These are phyloP conservation scores for Cucumis cinereus DNA, from an alignment of 306 rosid species.

Conservation along the genomic window DNA sequence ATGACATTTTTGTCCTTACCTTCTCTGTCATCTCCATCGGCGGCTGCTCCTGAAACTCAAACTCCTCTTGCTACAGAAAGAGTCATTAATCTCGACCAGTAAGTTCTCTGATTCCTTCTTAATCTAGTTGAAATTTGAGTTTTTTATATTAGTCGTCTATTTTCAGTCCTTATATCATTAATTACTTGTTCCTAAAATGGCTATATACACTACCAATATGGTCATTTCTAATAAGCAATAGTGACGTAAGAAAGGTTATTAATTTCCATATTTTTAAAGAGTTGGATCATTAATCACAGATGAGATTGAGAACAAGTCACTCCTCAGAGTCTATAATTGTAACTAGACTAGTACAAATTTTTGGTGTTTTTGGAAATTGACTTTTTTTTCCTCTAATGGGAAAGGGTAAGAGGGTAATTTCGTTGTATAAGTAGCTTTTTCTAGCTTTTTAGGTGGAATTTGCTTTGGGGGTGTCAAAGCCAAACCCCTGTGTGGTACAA, in stretches of 20 bases:
- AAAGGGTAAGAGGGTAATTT: not conserved
- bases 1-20: constrained; percentile 23
- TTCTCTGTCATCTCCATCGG: constrained; percentile 12
- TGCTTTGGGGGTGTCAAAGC: not conserved
- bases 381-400: too few relatives aligned
- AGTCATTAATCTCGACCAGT: constrained; percentile 64
- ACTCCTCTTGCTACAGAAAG: constrained; percentile 19
- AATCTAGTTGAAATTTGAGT: not conserved
- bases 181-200: too few relatives aligned
- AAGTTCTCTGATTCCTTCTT: constrained; percentile 11
- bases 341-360: too few relatives aligned
- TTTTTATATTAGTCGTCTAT: too few relatives aligned
- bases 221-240: too few relatives aligned
- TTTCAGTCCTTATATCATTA: not conserved
- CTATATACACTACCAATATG: too few relatives aligned
- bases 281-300: too few relatives aligned
- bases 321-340: too few relatives aligned
- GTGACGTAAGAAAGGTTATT: too few relatives aligned
- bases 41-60: not conserved
- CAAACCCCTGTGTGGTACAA: not conserved
- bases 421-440: not conserved
- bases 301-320: too few relatives aligned
- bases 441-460: constrained; percentile 8
- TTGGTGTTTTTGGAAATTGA: not conserved
- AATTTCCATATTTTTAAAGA: too few relatives aligned